phyloP scores from a whole-genome alignment of 148 eudicot species.

The Fagopyrum esculentum region DNA sequence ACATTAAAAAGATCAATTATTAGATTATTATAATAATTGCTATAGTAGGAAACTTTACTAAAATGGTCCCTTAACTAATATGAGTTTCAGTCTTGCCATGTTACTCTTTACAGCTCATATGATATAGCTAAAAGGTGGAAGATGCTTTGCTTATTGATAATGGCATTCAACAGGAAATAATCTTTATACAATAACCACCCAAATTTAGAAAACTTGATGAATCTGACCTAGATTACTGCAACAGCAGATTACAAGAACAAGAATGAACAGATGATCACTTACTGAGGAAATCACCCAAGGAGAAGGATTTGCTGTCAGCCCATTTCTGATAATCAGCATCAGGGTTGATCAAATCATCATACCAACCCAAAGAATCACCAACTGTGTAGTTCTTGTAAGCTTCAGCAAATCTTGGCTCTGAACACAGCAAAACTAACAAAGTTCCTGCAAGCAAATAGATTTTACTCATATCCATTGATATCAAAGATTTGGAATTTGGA shows the following conservation, averaged over 20 bases:
- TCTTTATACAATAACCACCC: background rate
- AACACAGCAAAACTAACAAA: constrained; percentile 9
- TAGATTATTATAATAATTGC: background rate
- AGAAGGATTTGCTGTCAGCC: constrained; percentile 56
- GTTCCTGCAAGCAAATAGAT: background rate
- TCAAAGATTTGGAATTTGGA: background rate
- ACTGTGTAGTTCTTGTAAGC: constrained; percentile 88
- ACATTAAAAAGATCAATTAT: background rate
- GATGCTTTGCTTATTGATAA: constrained; percentile 10
- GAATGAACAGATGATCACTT: constrained; percentile 15
- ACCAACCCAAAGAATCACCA: constrained; percentile 85
- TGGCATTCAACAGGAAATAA: background rate
- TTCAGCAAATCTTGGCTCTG: constrained; percentile 46
- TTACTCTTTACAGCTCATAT: background rate
- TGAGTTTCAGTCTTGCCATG: background rate
- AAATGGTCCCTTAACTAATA: background rate
- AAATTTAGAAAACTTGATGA: background rate
- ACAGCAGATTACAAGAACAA: background rate
- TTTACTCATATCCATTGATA: background rate
- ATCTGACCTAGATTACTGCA: background rate
- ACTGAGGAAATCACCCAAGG: constrained; percentile 94
- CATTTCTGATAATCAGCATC: constrained; percentile 63
- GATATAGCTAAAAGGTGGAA: background rate
- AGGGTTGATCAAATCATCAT: constrained; percentile 51
- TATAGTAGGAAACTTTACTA: background rate